A percentile compares a stretch with the other conserved stretches of the same genome.
Conservation (phyloP, 139 green algal genomes). For the Volvox reticuliferus region DNA sequence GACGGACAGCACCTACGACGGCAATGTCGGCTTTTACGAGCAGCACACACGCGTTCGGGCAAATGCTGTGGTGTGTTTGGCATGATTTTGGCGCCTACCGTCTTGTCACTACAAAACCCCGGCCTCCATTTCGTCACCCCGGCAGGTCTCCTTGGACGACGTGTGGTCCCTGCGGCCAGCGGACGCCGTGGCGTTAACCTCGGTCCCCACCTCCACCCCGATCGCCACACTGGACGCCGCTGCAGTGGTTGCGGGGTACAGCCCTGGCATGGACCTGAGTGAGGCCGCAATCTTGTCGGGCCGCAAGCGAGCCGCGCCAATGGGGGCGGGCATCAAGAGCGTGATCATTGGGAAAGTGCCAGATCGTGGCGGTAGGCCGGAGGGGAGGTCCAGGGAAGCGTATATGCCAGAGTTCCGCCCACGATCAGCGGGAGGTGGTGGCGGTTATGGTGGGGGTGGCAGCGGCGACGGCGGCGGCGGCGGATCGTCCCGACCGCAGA, state of each 20-base stretch:
- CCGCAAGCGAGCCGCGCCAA: constrained; percentile 30
- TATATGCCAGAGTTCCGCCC: constrained; percentile 47
- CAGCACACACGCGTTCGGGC: too few species aligned
- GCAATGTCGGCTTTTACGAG: too few species aligned
- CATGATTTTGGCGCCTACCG: too few species aligned
- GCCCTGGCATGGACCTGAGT: background rate
- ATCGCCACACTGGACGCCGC: constrained; percentile 16
- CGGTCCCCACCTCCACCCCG: constrained; percentile 18
- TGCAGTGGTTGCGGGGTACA: background rate
- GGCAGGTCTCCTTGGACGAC: constrained; percentile 30
- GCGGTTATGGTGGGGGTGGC: background rate
- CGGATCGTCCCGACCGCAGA: background rate
- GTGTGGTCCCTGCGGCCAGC: constrained; percentile 32
- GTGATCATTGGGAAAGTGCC: constrained; percentile 45
- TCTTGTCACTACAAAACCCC: too few species aligned
- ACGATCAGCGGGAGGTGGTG: background rate
- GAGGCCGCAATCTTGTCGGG: background rate
- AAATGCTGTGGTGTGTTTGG: too few species aligned
- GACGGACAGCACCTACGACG: too few species aligned
- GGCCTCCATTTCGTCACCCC: background rate
- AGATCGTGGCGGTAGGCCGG: constrained; percentile 43
- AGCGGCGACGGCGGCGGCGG: background rate
- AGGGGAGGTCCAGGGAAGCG: constrained; percentile 24
- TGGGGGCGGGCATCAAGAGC: constrained; percentile 9
- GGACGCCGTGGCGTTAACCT: constrained; percentile 22